These are phyloP conservation scores for Leccinum proliferum DNA, from an alignment of 1,284 basidiomycete species.

Conservation along the genomic window DNA sequence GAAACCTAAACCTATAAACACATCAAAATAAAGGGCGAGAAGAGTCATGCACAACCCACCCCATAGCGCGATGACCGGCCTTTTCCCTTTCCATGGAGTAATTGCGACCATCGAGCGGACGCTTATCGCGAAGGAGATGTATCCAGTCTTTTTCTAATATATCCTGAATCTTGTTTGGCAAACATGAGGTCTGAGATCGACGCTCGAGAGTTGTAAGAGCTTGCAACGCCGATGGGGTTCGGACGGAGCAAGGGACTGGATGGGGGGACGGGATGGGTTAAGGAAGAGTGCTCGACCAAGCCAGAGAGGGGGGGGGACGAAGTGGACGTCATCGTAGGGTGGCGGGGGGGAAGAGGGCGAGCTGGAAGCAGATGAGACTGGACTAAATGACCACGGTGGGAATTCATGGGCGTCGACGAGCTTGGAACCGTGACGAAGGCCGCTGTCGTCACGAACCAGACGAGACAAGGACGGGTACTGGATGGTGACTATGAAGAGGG, in stretches of 20 bases:
- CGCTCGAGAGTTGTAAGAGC: conserved; percentile 27
- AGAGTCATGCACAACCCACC: too few species aligned
- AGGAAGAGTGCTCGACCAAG: conserved; percentile 12
- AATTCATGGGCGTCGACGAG: conserved; percentile 13
- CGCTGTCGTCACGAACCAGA: conserved; percentile 18
- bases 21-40: too few species aligned
- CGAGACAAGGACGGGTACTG: conserved; percentile 17
- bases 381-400: conserved; percentile 19
- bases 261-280: background rate
- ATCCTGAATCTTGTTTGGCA: too few species aligned
- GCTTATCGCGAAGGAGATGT: too few species aligned
- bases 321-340: conserved; percentile 30
- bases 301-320: conserved; percentile 17
- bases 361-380: conserved; percentile 22
- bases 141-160: too few species aligned
- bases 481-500: conserved; percentile 17
- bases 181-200: conserved; percentile 56
- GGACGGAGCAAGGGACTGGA: conserved; percentile 20
- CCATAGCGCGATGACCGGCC: too few species aligned
- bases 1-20: too few species aligned
- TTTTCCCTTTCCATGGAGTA: too few species aligned
- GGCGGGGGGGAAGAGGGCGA: conserved; percentile 29
- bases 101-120: too few species aligned
- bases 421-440: conserved; percentile 18
- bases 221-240: conserved; percentile 12